Conservation (phyloP, 129 eudicot species). For the Chrysanthemum makinoi region DNA sequence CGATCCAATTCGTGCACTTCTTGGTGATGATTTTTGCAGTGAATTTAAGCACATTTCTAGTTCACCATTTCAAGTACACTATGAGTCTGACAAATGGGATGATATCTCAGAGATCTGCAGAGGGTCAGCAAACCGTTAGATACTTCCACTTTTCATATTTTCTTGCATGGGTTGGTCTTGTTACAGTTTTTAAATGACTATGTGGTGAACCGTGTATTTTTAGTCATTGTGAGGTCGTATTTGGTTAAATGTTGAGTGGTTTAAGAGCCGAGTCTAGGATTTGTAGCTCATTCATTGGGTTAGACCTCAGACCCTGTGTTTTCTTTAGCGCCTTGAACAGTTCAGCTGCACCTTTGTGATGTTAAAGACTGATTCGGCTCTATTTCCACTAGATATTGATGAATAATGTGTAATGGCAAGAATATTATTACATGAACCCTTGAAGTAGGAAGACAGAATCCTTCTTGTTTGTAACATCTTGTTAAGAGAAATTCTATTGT, state of each 20-base stretch:
- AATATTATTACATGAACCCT: not conserved
- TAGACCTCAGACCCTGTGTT: slow-evolving; percentile 13
- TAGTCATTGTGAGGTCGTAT: slow-evolving; percentile 22
- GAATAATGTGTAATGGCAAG: slow-evolving; percentile 20
- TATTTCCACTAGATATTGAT: slow-evolving; percentile 21
- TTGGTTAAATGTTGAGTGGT: slow-evolving; percentile 25
- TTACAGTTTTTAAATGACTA: slow-evolving; percentile 23
- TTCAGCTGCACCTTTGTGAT: slow-evolving; percentile 27
- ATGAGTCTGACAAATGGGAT: slow-evolving; percentile 34
- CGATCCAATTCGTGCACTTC: slow-evolving; percentile 52
- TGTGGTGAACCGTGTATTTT: slow-evolving; percentile 26
- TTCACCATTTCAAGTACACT: slow-evolving; percentile 24
- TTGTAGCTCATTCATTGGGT: slow-evolving; percentile 20
- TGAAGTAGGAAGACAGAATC: not conserved
- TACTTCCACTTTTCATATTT: slow-evolving; percentile 1
- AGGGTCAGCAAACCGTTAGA: slow-evolving; percentile 22
- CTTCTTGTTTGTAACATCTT: not conserved
- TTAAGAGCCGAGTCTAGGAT: slow-evolving; percentile 23
- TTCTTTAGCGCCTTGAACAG: slow-evolving; percentile 15
- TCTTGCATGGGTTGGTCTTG: slow-evolving; percentile 9
- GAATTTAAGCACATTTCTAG: slow-evolving; percentile 34
- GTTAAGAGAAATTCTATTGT: not conserved
- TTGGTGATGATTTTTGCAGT: slow-evolving; percentile 49
- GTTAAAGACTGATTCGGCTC: slow-evolving; percentile 27
- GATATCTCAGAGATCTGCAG: slow-evolving; percentile 30